These are phyloP conservation scores for Boletus tylopilopsis DNA, from an alignment of 768 basidiomycete genomes.

Conservation along the genomic window DNA sequence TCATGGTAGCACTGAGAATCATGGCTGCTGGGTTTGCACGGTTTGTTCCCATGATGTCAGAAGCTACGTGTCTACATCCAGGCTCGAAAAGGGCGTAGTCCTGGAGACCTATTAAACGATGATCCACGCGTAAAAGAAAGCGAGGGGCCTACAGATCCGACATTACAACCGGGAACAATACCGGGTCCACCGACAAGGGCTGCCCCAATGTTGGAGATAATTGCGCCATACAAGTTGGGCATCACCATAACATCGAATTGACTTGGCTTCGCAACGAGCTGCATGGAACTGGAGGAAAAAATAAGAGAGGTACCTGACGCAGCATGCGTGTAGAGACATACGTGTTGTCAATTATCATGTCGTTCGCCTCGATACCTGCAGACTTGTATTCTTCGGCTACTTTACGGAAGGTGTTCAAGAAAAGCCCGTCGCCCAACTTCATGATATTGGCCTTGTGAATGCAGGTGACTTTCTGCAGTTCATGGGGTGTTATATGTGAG, in stretches of 20 bases:
- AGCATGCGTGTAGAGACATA: constrained; percentile 32
- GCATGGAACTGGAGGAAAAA: constrained; percentile 76
- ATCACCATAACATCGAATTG: constrained; percentile 99
- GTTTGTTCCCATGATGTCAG: constrained; percentile 95
- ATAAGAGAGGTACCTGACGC: neutral
- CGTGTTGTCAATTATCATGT: constrained; percentile 99
- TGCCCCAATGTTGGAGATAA: constrained; percentile 97
- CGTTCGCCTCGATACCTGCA: constrained; percentile 86
- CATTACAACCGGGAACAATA: constrained; percentile 96
- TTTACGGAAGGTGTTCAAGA: constrained; percentile 96
- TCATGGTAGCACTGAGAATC: constrained; percentile 96
- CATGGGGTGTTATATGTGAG: neutral
- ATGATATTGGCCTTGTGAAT: constrained; percentile 99
- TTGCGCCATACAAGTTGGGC: constrained; percentile 96
- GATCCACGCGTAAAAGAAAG: neutral
- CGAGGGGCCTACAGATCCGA: constrained; percentile 70
- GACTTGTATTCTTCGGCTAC: constrained; percentile 96
- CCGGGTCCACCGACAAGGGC: constrained; percentile 98
- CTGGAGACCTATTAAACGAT: constrained; percentile 31
- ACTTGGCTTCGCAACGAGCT: constrained; percentile 90
- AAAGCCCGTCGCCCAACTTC: constrained; percentile 99
- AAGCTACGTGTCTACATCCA: constrained; percentile 93
- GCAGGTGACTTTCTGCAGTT: constrained; percentile 90
- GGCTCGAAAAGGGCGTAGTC: constrained; percentile 99
- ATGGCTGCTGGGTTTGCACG: constrained; percentile 97